Evolutionary conservation across 2,329 filamentous ascomycete genomes (phyloP).

Genomic region (Pestalotiopsis sp.): DNA sequence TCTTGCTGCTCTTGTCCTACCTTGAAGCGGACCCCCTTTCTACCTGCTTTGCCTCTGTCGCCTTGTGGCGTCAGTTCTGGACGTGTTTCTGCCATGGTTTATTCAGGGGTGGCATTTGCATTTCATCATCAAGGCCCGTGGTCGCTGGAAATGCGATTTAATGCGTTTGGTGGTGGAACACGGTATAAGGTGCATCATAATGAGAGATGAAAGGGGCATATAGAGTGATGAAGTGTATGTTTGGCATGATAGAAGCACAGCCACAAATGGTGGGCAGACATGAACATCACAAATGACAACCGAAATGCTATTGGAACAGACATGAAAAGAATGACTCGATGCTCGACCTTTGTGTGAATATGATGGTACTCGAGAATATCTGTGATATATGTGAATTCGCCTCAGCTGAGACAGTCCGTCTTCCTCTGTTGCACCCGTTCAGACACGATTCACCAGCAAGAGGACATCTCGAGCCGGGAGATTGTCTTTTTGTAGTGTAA

Average conservation of each 20-base stretch:
- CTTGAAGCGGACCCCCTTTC: background rate
- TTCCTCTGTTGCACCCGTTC: too few relatives aligned
- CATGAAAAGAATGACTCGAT: background rate
- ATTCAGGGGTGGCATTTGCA: background rate
- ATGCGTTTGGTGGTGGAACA: slow-evolving; percentile 1
- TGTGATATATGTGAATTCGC: too few relatives aligned
- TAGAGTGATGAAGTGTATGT: slow-evolving; percentile 1
- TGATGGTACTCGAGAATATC: too few relatives aligned
- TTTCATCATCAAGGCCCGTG: background rate
- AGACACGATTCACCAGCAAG: too few relatives aligned
- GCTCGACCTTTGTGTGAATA: too few relatives aligned
- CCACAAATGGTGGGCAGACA: background rate
- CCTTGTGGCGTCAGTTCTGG: background rate
- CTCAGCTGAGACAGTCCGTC: too few relatives aligned
- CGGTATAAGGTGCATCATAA: slow-evolving; percentile 1
- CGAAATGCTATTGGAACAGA: background rate
- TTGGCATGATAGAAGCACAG: slow-evolving; percentile 5
- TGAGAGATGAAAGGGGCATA: background rate
- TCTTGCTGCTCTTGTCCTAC: background rate
- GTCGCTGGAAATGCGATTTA: background rate
- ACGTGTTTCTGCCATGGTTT: background rate
- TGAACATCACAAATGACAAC: slow-evolving; percentile 5
- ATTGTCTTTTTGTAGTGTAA: too few relatives aligned
- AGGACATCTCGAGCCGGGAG: too few relatives aligned
- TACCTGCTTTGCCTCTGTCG: background rate